Base-by-base conservation (phyloP, 306 rosid species). In the Dryas octopetala region DNA sequence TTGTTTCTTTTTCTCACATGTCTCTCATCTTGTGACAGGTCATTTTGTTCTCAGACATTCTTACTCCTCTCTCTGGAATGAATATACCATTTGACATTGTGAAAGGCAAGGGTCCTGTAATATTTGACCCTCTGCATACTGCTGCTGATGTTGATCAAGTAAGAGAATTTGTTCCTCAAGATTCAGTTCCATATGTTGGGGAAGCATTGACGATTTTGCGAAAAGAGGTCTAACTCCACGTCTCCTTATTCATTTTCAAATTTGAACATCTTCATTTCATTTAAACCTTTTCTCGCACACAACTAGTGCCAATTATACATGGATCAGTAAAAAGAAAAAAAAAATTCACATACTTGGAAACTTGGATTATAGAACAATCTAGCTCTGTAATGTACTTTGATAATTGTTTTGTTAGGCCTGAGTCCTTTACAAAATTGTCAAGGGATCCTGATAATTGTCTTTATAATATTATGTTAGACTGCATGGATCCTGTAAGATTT, bases 41-140 rank as follows among this genome's bases (percentile, higher is more conserved):
- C 74, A 95, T 95, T 80, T 84, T 95, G 63, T 95, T 95, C 87
- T 95, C 99, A 0, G 99, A 95, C 80, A 95, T 95, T 86, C 91
- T 95, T 63, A 95, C 99, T 60, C 99, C 99, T 11, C 97, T 95
- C 43, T 88, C 99, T 12, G 99, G 99, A 68, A 95, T 95, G 99
- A 95, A 95, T 70, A 90, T 95, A 72, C 98, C 99, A 38, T 95
- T 95, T 61, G 99, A 95, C 86, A 95, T 95, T 71, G 97, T 95
- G 73, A 95, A 95, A 83, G 99, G 99, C 13, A 90, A 86, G 83
- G 99, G 99, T 78, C 99, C 99, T 14, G 81, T 95, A 68, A 95
- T 95, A 62, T 89, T 88, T 69, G 82, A 89, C 79, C 96, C 97
- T 60, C 71, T 95, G 78, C 55, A 74, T 46, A 75, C 90, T 38